A percentile compares a stretch with the other conserved stretches of the same genome.
phyloP scores from a whole-genome alignment of 352 stramenopile species.

The Phytophthora fragariaefolia region DNA sequence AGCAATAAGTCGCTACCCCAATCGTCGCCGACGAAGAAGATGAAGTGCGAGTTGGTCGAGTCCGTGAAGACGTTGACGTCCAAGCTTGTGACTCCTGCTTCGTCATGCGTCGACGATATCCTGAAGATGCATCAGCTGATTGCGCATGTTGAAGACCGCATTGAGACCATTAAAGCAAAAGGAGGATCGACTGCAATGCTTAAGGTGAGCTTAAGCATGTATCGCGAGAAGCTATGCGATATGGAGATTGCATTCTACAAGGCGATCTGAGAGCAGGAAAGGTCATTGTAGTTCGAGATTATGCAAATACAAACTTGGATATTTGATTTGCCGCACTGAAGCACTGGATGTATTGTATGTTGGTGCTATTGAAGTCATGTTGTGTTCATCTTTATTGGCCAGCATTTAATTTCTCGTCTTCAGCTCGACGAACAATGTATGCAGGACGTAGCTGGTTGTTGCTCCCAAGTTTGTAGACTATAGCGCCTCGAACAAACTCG shows the following conservation, averaged over 20 bases:
- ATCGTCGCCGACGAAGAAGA: constrained; percentile 6
- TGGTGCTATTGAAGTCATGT: neutral
- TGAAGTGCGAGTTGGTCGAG: constrained; percentile 5
- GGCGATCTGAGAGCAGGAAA: neutral
- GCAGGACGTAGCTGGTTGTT: neutral
- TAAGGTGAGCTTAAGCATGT: neutral
- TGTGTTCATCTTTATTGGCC: neutral
- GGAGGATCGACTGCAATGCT: neutral
- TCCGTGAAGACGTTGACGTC: neutral
- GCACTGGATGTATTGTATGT: neutral
- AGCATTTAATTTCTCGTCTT: neutral
- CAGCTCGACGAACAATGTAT: neutral
- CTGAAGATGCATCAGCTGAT: constrained; percentile 17
- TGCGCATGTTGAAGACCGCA: constrained; percentile 5
- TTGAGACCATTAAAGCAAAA: neutral
- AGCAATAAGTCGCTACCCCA: neutral
- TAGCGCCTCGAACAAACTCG: neutral
- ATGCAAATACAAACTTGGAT: neutral
- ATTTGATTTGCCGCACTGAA: neutral
- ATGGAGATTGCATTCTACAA: constrained; percentile 6
- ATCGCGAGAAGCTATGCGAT: constrained; percentile 4
- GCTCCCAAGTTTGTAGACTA: constrained; percentile 3
- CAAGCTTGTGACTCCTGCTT: neutral
- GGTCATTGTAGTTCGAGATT: neutral
- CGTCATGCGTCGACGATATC: neutral